Evolutionary conservation across 371 early-diverging fungal genomes (phyloP), one percentile per base, ranked within the genome.

Genomic region (Quaeritorhiza haematococci): DNA sequence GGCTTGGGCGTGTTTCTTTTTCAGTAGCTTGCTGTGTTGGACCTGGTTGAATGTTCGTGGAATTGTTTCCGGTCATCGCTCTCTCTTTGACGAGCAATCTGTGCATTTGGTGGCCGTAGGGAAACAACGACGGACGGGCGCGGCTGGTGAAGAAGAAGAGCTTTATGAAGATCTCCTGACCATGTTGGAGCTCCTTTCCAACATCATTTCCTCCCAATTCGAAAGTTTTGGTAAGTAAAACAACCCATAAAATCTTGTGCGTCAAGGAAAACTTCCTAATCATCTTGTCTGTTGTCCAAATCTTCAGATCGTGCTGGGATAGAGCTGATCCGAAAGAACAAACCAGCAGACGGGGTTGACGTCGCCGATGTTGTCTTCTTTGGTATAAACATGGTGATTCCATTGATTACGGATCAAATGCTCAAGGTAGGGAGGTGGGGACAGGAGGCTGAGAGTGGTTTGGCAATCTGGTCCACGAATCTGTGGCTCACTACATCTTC

Each of bases 321-420:
- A 32, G 32, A 23, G 38, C n/a, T n/a, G n/a, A n/a, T n/a, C n/a
- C n/a, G n/a, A 44, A 53, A 49, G 33, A 43, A 33, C 49, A 24
- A 61, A 59, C 19, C 47, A 49, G 6, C 62, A 43, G 41, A 67
- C 35, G 59, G 63, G 58, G 30, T 69, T 23, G 72, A 76, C 60
- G 74, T 85, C 24, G 71, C 83, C n/a, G 74, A 85, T 57, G 85
- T 90, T 21, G 82, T 88, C 17, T 79, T 87, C 43, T 83, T 75
- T 62, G 86, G 88, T 26, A 67, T 85, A 41, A 80, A 85, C 63
- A 71, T 78, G 28, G 68, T 88, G 5, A 76, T 88, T 19, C 88
- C 88, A 0, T 76, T 87, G 72, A 82, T 88, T 56, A 83, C 83
- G 48, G 59, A 80, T 52, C 75, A 85, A 33, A 87, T 90, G 86